A percentile compares a stretch with the other conserved stretches of the same genome.
phyloP scores from a whole-genome alignment of 164 flowering plant species.

The Taxillus chinensis region DNA sequence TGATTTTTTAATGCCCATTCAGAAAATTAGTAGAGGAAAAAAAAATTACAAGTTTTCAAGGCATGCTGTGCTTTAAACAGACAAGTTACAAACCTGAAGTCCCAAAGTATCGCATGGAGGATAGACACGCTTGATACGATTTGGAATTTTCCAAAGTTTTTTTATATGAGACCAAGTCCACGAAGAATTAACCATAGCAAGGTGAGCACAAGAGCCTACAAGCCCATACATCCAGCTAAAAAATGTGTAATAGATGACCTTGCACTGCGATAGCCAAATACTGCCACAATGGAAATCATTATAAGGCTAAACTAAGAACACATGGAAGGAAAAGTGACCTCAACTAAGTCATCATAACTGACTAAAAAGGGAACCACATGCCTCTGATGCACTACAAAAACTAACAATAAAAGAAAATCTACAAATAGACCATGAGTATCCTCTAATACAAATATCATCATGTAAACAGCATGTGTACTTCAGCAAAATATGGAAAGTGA shows the following conservation, averaged over 20 bases:
- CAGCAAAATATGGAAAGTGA: no score
- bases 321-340: background rate
- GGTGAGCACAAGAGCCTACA: constrained; percentile 77
- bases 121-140: constrained; percentile 59
- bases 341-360: background rate
- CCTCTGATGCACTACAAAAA: no score
- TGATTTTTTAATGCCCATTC: background rate
- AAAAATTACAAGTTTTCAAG: background rate
- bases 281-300: constrained; percentile 28
- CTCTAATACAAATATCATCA: no score
- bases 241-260: constrained; percentile 56
- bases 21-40: background rate
- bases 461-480: no score
- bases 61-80: background rate
- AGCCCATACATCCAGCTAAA: constrained; percentile 81
- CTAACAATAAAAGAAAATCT: no score
- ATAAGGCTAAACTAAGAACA: constrained; percentile 8
- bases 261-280: constrained; percentile 56
- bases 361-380: no score
- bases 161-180: constrained; percentile 84
- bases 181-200: constrained; percentile 90
- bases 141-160: constrained; percentile 68
- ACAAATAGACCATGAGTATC: no score
- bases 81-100: constrained; percentile 55
- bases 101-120: constrained; percentile 96